Evolutionary conservation across 345 rosid genomes (phyloP).

Genomic region (Melaleuca alternifolia): DNA sequence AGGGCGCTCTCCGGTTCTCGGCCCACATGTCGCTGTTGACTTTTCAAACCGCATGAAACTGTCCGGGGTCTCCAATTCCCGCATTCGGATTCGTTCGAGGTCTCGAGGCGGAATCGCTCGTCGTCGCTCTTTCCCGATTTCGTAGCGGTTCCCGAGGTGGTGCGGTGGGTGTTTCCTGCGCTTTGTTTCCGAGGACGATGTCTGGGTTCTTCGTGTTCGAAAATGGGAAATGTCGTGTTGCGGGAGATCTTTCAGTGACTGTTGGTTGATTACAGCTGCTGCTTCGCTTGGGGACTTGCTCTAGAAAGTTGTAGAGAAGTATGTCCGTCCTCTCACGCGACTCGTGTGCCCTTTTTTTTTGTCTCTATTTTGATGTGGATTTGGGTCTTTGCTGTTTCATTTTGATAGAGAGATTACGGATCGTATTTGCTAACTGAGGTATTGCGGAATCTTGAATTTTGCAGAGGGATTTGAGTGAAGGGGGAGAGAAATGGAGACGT

Average conservation of each 20-base stretch:
- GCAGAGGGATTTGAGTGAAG: background rate
- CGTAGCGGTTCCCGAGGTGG: too few relatives aligned
- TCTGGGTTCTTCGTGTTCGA: background rate
- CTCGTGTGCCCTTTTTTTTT: background rate
- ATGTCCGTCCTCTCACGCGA: background rate
- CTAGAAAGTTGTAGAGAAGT: background rate
- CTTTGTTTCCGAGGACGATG: background rate
- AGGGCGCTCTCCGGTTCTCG: background rate
- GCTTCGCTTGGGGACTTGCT: background rate
- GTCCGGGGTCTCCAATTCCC: background rate
- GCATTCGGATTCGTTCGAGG: background rate
- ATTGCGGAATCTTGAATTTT: background rate
- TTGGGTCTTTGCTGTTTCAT: background rate
- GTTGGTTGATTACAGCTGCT: background rate
- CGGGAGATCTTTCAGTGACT: background rate
- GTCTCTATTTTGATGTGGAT: background rate
- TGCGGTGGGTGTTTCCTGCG: too few relatives aligned
- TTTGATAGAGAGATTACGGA: background rate
- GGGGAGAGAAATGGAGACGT: constrained; percentile 21
- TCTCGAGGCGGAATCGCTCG: background rate
- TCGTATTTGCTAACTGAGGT: background rate
- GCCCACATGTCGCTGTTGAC: background rate
- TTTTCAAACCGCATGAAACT: background rate
- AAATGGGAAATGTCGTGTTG: background rate
- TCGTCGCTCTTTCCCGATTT: too few relatives aligned